A percentile compares a stretch with the other conserved stretches of the same genome.
Evolutionary conservation across 805 yeast species (phyloP).

Genomic region (Wickerhamiella allomyrinae): DNA sequence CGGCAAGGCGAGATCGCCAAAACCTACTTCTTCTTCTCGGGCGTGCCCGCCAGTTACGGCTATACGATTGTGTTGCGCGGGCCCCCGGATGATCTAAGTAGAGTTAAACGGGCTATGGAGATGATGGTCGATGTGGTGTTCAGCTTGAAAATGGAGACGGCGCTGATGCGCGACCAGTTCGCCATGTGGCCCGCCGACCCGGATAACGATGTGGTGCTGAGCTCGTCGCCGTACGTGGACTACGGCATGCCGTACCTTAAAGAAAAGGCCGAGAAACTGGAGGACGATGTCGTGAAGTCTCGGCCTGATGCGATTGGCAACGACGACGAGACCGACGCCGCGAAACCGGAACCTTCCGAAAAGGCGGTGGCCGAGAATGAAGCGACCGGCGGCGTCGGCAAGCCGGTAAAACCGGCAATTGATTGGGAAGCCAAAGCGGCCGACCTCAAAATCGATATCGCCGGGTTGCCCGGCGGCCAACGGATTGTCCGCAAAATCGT

Average conservation of each 20-base stretch:
- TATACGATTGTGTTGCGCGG: conserved; percentile 84
- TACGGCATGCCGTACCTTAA: conserved; percentile 58
- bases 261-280: conserved; percentile 39
- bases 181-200: conserved; percentile 29
- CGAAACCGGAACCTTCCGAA: neutral
- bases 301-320: neutral
- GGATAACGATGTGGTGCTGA: conserved; percentile 37
- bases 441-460: neutral
- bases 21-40: conserved; percentile 66
- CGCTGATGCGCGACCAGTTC: conserved; percentile 56
- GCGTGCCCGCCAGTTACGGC: conserved; percentile 60
- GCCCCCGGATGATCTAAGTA: conserved; percentile 44
- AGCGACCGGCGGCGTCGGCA: neutral
- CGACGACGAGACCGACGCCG: neutral
- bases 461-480: conserved; percentile 26
- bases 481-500: conserved; percentile 29
- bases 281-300: conserved; percentile 23
- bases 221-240: conserved; percentile 74
- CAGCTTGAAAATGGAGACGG: conserved; percentile 67
- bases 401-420: neutral
- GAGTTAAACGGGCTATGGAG: conserved; percentile 64
- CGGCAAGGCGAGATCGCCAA: conserved; percentile 38
- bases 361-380: neutral
- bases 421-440: neutral
- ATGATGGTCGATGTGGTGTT: conserved; percentile 67